Evolutionary conservation across 352 stramenopile species (phyloP).

Genomic region (Halophytophthora polymorphica): DNA sequence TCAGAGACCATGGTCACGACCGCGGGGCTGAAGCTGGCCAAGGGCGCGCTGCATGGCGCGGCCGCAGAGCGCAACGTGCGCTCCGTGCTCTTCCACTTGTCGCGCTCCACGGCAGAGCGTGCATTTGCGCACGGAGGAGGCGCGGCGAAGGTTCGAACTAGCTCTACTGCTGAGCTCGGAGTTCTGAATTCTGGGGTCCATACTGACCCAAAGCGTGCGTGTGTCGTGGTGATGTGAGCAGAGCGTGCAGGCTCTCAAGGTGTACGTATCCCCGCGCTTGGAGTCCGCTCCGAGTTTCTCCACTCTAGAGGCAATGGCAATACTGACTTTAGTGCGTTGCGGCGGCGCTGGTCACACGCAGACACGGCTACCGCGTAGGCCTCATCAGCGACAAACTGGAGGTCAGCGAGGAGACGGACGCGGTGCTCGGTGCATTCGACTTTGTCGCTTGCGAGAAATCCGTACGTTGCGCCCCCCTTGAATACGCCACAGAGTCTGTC

Average conservation of each 20-base stretch:
- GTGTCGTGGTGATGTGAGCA: constrained; percentile 7
- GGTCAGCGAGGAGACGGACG: not conserved
- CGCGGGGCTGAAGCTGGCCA: constrained; percentile 10
- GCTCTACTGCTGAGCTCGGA: not conserved
- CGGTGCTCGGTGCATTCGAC: constrained; percentile 21
- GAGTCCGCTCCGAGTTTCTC: too few relatives aligned
- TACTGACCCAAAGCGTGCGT: constrained; percentile 2
- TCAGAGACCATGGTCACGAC: not conserved
- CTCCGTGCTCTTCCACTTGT: constrained; percentile 46
- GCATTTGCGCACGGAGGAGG: constrained; percentile 6
- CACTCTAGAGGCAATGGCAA: not conserved
- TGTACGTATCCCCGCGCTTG: constrained; percentile 3
- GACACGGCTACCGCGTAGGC: constrained; percentile 35
- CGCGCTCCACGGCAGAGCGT: constrained; percentile 7
- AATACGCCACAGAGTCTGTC: not conserved
- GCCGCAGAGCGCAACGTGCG: constrained; percentile 43
- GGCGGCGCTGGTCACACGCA: constrained; percentile 2
- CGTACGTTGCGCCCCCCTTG: constrained; percentile 2
- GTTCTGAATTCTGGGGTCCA: not conserved
- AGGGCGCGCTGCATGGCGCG: constrained; percentile 17
- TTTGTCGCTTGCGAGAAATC: constrained; percentile 5
- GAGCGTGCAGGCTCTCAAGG: constrained; percentile 25
- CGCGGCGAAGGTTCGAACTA: constrained; percentile 18
- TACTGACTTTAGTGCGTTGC: not conserved
- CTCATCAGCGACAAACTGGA: constrained; percentile 21